A percentile compares a stretch with the other conserved stretches of the same genome.
Conservation (phyloP, 371 early-diverging fungal genomes). For the Rhizopus arrhizus region DNA sequence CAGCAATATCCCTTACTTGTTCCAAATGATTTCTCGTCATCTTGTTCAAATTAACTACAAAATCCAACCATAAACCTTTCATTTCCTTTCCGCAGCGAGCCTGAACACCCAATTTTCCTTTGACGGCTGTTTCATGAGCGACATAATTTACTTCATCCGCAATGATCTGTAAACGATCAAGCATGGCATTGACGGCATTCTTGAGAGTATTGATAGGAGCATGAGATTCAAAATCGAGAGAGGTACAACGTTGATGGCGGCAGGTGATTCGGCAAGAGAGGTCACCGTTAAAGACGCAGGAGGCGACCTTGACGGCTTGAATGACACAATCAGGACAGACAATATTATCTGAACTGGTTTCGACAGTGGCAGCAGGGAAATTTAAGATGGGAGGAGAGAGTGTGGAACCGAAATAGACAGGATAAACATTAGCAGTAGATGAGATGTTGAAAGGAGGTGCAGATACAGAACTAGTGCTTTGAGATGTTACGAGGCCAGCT, state of each 20-base stretch:
- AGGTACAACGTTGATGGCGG: constrained; percentile 16
- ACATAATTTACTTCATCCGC: constrained; percentile 59
- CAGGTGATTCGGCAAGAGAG: constrained; percentile 47
- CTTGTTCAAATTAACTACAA: constrained; percentile 64
- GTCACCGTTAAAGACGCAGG: constrained; percentile 50
- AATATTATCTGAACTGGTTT: constrained; percentile 29
- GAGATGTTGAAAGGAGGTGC: constrained; percentile 38
- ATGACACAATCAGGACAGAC: constrained; percentile 37
- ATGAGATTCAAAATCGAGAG: constrained; percentile 13
- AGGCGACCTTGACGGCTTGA: constrained; percentile 46
- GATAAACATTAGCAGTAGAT: constrained; percentile 37
- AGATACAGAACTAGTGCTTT: constrained; percentile 4
- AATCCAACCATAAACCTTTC: constrained; percentile 72
- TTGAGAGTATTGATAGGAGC: constrained; percentile 30
- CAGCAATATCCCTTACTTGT: constrained; percentile 66
- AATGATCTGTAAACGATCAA: constrained; percentile 53
- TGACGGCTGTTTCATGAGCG: constrained; percentile 60
- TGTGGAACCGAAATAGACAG: constrained; percentile 34
- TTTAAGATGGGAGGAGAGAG: constrained; percentile 23
- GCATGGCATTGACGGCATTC: constrained; percentile 65
- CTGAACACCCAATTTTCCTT: constrained; percentile 64
- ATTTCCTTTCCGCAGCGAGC: constrained; percentile 40
- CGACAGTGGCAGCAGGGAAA: constrained; percentile 28
- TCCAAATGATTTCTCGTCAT: constrained; percentile 64
- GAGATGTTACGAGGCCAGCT: constrained; percentile 17